Base-by-base conservation (phyloP, 305 asterid species). In the Ajuga reptans region DNA sequence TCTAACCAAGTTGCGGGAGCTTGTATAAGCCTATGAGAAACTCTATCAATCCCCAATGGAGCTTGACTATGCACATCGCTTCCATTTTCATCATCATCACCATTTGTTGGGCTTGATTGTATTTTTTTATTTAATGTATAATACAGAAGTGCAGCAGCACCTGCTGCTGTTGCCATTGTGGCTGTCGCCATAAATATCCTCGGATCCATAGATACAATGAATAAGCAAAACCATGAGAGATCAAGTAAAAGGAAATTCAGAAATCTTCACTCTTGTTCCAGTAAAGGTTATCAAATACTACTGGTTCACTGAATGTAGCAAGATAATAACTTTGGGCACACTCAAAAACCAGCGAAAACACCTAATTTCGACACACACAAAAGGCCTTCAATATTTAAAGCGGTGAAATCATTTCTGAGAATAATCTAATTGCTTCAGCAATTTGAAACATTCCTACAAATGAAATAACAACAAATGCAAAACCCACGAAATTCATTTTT, bases 121-220 rank as follows among this genome's bases (percentile, higher is more conserved):
- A 91, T 50, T 73, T 87, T 93, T 75, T 71, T 86, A 76, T 87
- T 89, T 66, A 93, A 82, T 6, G 96, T 89, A 59, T 89, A 93
- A 74, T 93, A 93, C 79, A 93, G 79, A 64, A 93, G 90, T 10
- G 99, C 98, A 72, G 97, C 97, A 21, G 97, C 98, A 78, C 97
- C 97, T n/a, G 99, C 99, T 61, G 97, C 99, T 15, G 97, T 88
- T 36, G 97, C 99, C 96, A 90, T 86, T 63, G 97, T 89, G 80
- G 99, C 97, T 12, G 99, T 89, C 21, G 97, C 99, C 99, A 93
- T 93, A 75, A 21, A 21, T 21, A 85, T 54, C 61, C 80, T 83
- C 53, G 80, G 58, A 68, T 82, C 75, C 87, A 53, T 49, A 57
- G 47, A 16, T 24, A 34, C 49, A 54, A 63, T 16, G 60, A 71